Percentiles rank a stretch among this genome's conserved stretches.
Evolutionary conservation across 331 rosid species (phyloP).

Genomic region (Cydonia oblonga): DNA sequence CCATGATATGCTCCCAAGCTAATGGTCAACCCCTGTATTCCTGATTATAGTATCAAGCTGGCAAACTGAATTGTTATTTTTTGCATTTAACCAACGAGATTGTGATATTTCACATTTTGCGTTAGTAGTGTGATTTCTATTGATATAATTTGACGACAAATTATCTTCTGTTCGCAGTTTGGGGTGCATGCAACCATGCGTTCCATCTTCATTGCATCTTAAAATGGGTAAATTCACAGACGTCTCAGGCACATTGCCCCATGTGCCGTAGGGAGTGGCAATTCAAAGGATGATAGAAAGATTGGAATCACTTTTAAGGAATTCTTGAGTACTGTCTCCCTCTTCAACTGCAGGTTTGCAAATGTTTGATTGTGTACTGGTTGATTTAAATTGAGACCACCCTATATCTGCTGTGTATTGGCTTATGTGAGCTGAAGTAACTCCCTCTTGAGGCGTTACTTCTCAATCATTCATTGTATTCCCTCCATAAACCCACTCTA

Average conservation of each 20-base stretch:
- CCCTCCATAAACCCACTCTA: no score
- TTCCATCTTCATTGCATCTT: constrained; percentile 87
- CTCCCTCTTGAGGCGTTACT: background rate
- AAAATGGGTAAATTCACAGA: constrained; percentile 81
- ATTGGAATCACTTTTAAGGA: background rate
- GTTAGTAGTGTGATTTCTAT: background rate
- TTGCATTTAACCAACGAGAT: background rate
- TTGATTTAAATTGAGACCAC: background rate
- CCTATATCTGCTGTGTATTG: background rate
- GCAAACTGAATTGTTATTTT: background rate
- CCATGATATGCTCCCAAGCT: background rate
- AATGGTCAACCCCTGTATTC: background rate
- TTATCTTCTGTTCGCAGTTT: constrained; percentile 46
- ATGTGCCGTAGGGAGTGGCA: constrained; percentile 92
- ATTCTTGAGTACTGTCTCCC: background rate
- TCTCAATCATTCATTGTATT: background rate
- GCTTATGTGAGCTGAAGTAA: background rate
- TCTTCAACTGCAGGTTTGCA: background rate
- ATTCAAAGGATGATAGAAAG: constrained; percentile 45
- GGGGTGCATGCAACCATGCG: constrained; percentile 90
- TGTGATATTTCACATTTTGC: background rate
- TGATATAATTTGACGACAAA: background rate
- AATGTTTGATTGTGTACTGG: background rate
- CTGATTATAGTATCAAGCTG: background rate
- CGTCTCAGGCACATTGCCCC: constrained; percentile 85